phyloP scores from a whole-genome alignment of 2,329 filamentous ascomycete species.

The Waltergamsia citrina region DNA sequence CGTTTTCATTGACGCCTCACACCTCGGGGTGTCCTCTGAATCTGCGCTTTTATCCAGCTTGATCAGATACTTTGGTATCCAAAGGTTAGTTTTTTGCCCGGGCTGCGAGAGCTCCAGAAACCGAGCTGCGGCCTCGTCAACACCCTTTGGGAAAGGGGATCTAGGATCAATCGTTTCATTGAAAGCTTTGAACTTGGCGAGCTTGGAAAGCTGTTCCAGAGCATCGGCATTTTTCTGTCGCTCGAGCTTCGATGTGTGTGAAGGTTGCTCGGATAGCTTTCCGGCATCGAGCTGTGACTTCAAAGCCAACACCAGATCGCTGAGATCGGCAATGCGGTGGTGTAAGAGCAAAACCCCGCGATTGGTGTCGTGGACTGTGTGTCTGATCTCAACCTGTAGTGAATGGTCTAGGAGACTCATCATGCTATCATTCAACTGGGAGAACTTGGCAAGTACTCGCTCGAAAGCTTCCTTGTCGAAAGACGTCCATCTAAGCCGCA shows the following conservation, averaged over 20 bases:
- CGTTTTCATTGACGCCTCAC: too few relatives aligned
- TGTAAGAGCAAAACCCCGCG: constrained; percentile 35
- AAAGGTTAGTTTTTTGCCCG: constrained; percentile 18
- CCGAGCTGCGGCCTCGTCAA: constrained; percentile 25
- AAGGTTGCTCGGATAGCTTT: not conserved
- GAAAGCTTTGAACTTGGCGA: constrained; percentile 42
- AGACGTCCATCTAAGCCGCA: too few relatives aligned
- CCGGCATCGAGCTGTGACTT: constrained; percentile 24
- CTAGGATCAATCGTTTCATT: constrained; percentile 33
- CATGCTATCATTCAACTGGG: too few relatives aligned
- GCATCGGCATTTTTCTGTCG: constrained; percentile 27
- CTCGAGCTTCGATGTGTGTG: constrained; percentile 13
- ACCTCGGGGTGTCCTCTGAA: too few relatives aligned
- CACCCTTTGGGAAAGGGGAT: constrained; percentile 14
- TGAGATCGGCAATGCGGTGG: constrained; percentile 33
- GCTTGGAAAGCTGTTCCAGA: constrained; percentile 27
- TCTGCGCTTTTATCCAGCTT: too few relatives aligned
- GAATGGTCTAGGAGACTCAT: too few relatives aligned
- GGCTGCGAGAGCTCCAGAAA: constrained; percentile 28
- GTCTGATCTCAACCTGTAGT: too few relatives aligned
- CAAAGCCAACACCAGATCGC: constrained; percentile 33
- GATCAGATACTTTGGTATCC: too few relatives aligned
- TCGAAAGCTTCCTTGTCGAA: too few relatives aligned
- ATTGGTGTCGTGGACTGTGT: constrained; percentile 38
- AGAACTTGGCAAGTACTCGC: too few relatives aligned